A percentile compares a stretch with the other conserved stretches of the same genome.
These are phyloP conservation scores for Mollisia scopiformis DNA, from an alignment of 2,329 filamentous ascomycete genomes.

Conservation along the genomic window DNA sequence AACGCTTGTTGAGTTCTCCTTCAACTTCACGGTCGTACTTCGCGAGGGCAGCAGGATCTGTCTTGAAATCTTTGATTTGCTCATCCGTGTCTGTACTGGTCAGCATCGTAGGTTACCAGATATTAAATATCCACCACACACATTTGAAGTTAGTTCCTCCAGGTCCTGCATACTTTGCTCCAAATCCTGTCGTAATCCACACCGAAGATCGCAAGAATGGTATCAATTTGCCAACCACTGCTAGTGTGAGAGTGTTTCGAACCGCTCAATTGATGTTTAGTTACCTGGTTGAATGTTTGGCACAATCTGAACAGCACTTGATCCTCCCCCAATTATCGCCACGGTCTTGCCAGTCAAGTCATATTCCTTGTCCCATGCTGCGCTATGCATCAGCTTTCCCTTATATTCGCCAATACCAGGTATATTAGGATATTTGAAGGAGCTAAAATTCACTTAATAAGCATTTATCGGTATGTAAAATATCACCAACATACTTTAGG, in stretches of 20 bases:
- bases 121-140: neutral
- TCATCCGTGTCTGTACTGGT: slow-evolving; percentile 18
- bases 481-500: slow-evolving; percentile 44
- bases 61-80: slow-evolving; percentile 24
- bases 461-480: slow-evolving; percentile 34
- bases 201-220: slow-evolving; percentile 61
- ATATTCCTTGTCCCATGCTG: slow-evolving; percentile 46
- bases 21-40: slow-evolving; percentile 27
- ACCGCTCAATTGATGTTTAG: too few species aligned
- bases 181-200: slow-evolving; percentile 46
- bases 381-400: slow-evolving; percentile 47
- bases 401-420: slow-evolving; percentile 49
- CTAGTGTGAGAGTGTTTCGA: slow-evolving; percentile 28
- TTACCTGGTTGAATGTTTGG: slow-evolving; percentile 45
- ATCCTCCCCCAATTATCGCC: slow-evolving; percentile 42
- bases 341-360: slow-evolving; percentile 35
- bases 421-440: slow-evolving; percentile 48
- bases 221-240: slow-evolving; percentile 50
- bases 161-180: slow-evolving; percentile 28
- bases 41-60: slow-evolving; percentile 25
- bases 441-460: slow-evolving; percentile 50
- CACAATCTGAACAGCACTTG: slow-evolving; percentile 41
- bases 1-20: slow-evolving; percentile 32
- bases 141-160: slow-evolving; percentile 26
- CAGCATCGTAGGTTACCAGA: neutral